These are phyloP conservation scores for Gremmenia infestans DNA, from an alignment of 2,329 filamentous ascomycete genomes.

Conservation along the genomic window DNA sequence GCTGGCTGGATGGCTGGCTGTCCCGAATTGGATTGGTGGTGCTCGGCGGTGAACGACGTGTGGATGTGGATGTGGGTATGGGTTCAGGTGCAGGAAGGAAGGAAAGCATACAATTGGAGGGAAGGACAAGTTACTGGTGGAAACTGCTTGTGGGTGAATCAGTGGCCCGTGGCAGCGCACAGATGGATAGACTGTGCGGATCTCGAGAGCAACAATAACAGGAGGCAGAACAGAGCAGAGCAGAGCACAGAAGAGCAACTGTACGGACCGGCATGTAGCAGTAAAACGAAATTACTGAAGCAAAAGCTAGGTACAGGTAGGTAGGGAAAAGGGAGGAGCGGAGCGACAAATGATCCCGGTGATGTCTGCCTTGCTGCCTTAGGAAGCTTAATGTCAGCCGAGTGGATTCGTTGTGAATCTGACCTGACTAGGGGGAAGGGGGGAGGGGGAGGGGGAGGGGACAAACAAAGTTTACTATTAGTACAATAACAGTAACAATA, in stretches of 20 bases:
- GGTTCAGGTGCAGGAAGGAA: background rate
- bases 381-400: too few relatives aligned
- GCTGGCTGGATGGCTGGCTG: background rate
- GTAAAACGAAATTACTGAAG: background rate
- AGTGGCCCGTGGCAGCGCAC: background rate
- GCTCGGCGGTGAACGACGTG: background rate
- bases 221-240: background rate
- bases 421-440: too few relatives aligned
- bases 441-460: too few relatives aligned
- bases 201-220: background rate
- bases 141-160: background rate
- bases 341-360: too few relatives aligned
- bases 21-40: background rate
- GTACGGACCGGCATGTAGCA: background rate
- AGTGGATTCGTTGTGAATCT: too few relatives aligned
- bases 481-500: too few relatives aligned
- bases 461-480: too few relatives aligned
- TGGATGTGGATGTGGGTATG: background rate
- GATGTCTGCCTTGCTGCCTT: too few relatives aligned
- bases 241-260: background rate
- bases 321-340: too few relatives aligned
- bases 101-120: background rate
- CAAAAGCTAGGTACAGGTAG: too few relatives aligned
- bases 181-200: background rate
- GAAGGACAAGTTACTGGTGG: background rate